Conservation (phyloP, 495 filamentous ascomycete species). For the Xylaria intraflava region DNA sequence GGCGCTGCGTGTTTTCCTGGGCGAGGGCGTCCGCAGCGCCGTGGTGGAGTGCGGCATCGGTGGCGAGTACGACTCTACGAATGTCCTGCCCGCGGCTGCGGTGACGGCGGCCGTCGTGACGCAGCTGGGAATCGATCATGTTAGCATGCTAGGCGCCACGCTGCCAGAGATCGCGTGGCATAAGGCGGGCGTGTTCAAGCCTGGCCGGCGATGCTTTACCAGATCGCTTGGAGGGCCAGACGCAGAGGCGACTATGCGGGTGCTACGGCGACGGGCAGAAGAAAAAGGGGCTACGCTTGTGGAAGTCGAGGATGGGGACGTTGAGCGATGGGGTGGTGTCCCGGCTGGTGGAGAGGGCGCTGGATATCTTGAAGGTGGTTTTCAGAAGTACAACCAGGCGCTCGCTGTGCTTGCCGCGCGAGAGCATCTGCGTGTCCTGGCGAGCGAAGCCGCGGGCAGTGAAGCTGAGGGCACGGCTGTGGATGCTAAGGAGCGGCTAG, state of each 20-base stretch:
- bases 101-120: conserved; percentile 37
- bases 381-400: conserved; percentile 41
- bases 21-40: conserved; percentile 34
- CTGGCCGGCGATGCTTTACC: conserved; percentile 35
- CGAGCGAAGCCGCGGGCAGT: neutral
- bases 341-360: conserved; percentile 6
- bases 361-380: conserved; percentile 31
- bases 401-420: conserved; percentile 34
- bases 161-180: conserved; percentile 48
- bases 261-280: conserved; percentile 30
- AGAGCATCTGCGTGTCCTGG: conserved; percentile 31
- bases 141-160: conserved; percentile 41
- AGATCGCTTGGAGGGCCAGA: conserved; percentile 11
- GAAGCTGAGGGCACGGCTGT: neutral
- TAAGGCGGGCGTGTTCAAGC: conserved; percentile 45
- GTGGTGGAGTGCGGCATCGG: conserved; percentile 47
- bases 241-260: conserved; percentile 26
- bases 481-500: neutral
- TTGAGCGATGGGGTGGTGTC: conserved; percentile 33
- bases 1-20: conserved; percentile 38
- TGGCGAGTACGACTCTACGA: conserved; percentile 47
- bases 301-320: conserved; percentile 28
- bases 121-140: conserved; percentile 46
- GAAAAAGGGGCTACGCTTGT: conserved; percentile 32
- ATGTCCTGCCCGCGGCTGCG: conserved; percentile 29